These are phyloP conservation scores for Pseudocercospora cruenta DNA, from an alignment of 2,329 filamentous ascomycete genomes.

Conservation along the genomic window DNA sequence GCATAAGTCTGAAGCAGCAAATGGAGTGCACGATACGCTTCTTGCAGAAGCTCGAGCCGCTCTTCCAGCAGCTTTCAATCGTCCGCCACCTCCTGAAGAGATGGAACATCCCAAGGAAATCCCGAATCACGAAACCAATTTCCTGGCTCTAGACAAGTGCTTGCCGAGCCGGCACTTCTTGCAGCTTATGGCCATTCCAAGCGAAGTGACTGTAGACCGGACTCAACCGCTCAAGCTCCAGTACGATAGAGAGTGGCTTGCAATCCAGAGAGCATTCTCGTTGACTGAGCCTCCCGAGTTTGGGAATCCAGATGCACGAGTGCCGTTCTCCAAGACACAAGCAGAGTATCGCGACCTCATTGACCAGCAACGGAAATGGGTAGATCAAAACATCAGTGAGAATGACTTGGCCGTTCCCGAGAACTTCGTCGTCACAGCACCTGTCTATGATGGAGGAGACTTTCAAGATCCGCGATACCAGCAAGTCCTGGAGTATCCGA, in stretches of 20 bases:
- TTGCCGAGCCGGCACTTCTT: constrained; percentile 78
- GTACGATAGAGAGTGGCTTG: constrained; percentile 95
- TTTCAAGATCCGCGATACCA: constrained; percentile 34
- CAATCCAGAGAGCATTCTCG: constrained; percentile 84
- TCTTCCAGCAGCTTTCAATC: constrained; percentile 73
- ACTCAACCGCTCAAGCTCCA: constrained; percentile 62
- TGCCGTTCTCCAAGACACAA: constrained; percentile 59
- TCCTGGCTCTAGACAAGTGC: constrained; percentile 91
- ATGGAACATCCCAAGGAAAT: constrained; percentile 72
- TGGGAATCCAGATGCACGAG: constrained; percentile 60
- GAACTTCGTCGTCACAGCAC: constrained; percentile 78
- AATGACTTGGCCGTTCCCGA: constrained; percentile 67
- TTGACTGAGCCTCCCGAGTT: constrained; percentile 60
- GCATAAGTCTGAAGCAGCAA: constrained; percentile 7
- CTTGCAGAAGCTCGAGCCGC: constrained; percentile 59
- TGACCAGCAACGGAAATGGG: constrained; percentile 73
- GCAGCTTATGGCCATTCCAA: constrained; percentile 70
- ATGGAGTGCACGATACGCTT: not conserved
- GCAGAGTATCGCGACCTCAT: constrained; percentile 60
- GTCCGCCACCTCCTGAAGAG: constrained; percentile 45
- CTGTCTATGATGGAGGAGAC: constrained; percentile 60
- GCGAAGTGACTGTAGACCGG: constrained; percentile 40
- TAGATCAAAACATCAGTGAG: constrained; percentile 68
- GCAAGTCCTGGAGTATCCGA: constrained; percentile 70
- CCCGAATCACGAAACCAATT: constrained; percentile 76